A percentile compares a stretch with the other conserved stretches of the same genome.
Conservation (phyloP, 805 yeast species). For the Starmerella vaccinii region DNA sequence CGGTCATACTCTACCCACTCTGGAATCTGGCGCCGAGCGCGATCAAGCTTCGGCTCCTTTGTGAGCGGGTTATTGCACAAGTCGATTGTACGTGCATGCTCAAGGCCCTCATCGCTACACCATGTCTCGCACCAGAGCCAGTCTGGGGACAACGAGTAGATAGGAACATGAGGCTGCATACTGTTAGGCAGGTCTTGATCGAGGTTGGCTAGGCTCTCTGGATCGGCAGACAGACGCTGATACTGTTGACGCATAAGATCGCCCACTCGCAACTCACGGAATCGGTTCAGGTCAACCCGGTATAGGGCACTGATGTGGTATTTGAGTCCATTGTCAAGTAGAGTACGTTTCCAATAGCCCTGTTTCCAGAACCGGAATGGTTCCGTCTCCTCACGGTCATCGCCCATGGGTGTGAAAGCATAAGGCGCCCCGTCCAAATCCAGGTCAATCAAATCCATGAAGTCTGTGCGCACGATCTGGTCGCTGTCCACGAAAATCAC, state of each 20-base stretch:
- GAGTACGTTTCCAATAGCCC: constrained; percentile 72
- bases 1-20: constrained; percentile 66
- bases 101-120: constrained; percentile 59
- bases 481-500: constrained; percentile 82
- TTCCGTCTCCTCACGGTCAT: constrained; percentile 66
- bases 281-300: constrained; percentile 61
- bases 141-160: constrained; percentile 63
- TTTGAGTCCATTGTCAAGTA: constrained; percentile 41
- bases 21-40: constrained; percentile 65
- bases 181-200: constrained; percentile 94
- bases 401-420: constrained; percentile 82
- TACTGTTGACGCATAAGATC: constrained; percentile 75
- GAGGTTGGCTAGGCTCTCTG: constrained; percentile 64
- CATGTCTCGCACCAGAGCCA: constrained; percentile 95
- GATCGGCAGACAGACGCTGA: constrained; percentile 69
- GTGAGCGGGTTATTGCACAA: constrained; percentile 76
- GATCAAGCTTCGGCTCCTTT: constrained; percentile 63
- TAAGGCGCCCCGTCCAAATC: constrained; percentile 77
- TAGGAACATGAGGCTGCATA: constrained; percentile 56
- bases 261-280: constrained; percentile 63
- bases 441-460: constrained; percentile 54
- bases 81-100: constrained; percentile 66
- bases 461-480: constrained; percentile 66
- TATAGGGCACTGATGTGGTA: constrained; percentile 80
- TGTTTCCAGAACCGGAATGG: constrained; percentile 86